Evolutionary conservation across 202 grass and related monocot genomes (phyloP).

Genomic region (Zizania palustris): DNA sequence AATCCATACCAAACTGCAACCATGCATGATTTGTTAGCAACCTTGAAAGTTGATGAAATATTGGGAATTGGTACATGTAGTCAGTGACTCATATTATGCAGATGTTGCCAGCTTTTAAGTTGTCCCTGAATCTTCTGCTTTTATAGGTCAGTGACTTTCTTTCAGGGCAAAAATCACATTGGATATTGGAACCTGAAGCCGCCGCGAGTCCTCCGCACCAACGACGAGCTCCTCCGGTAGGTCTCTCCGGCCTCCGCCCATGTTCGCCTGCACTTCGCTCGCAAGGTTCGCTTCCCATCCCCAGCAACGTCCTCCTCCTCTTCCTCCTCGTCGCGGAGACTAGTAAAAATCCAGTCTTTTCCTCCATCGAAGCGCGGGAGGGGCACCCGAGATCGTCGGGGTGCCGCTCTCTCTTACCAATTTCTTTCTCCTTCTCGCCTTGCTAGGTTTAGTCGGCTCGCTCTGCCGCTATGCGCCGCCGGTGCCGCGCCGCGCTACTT

Average conservation of each 20-base stretch:
- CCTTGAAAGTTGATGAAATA: too few relatives aligned
- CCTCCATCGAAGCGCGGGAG: not conserved
- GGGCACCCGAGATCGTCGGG: not conserved
- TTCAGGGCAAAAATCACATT: too few relatives aligned
- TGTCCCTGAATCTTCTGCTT: too few relatives aligned
- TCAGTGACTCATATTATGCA: too few relatives aligned
- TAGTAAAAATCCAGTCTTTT: not conserved
- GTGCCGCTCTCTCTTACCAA: not conserved
- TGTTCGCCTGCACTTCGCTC: constrained; percentile 19
- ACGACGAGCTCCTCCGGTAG: too few relatives aligned
- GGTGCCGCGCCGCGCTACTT: constrained; percentile 32
- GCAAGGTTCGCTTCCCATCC: constrained; percentile 20
- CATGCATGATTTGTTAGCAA: too few relatives aligned
- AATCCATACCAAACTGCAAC: too few relatives aligned
- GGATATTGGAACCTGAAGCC: too few relatives aligned
- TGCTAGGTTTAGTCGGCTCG: constrained; percentile 42
- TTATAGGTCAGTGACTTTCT: too few relatives aligned
- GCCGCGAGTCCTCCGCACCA: too few relatives aligned
- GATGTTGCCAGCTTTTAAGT: too few relatives aligned
- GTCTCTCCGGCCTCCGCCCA: constrained; percentile 15
- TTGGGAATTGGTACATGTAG: too few relatives aligned
- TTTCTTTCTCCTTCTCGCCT: not conserved
- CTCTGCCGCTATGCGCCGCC: constrained; percentile 20
- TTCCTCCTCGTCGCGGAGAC: not conserved
- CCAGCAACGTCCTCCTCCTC: not conserved